Evolutionary conservation across 176 grass and related monocot genomes (phyloP).

Genomic region (Puya raimondii): DNA sequence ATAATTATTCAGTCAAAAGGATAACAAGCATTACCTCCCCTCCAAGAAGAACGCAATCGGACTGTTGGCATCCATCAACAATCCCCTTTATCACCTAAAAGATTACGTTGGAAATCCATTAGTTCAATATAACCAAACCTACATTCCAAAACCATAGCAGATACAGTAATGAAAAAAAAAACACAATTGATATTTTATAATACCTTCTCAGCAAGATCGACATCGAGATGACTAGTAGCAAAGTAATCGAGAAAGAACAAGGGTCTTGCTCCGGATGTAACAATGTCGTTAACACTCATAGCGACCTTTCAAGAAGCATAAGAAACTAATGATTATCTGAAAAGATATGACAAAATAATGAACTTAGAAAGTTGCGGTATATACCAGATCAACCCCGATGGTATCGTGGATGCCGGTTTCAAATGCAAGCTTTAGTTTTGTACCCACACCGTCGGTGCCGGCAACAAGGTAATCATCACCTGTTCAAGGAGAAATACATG

Average conservation of each 20-base stretch:
- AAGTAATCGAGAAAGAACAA: conserved; percentile 96
- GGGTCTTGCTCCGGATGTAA: conserved; percentile 86
- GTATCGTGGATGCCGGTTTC: conserved; percentile 96
- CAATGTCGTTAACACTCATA: conserved; percentile 97
- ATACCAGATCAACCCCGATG: conserved; percentile 90
- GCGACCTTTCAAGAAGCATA: conserved; percentile 46
- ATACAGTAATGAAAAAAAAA: neutral
- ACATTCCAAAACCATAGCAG: too few relatives aligned
- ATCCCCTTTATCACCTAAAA: conserved; percentile 84
- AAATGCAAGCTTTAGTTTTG: conserved; percentile 93
- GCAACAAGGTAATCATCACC: conserved; percentile 75
- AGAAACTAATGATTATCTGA: neutral
- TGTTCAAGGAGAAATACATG: conserved; percentile 10
- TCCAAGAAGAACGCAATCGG: conserved; percentile 68
- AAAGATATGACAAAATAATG: neutral
- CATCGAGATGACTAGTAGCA: conserved; percentile 76
- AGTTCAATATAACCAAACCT: neutral
- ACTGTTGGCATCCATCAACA: conserved; percentile 78
- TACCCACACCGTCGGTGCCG: conserved; percentile 86
- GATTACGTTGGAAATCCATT: neutral
- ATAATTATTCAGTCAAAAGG: neutral
- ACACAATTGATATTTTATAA: neutral
- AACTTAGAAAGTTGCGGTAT: neutral
- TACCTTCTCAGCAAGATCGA: conserved; percentile 96
- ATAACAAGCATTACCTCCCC: conserved; percentile 53